These are phyloP conservation scores for Zygosaccharomyces lentus DNA, from an alignment of 805 yeast species.

Conservation along the genomic window DNA sequence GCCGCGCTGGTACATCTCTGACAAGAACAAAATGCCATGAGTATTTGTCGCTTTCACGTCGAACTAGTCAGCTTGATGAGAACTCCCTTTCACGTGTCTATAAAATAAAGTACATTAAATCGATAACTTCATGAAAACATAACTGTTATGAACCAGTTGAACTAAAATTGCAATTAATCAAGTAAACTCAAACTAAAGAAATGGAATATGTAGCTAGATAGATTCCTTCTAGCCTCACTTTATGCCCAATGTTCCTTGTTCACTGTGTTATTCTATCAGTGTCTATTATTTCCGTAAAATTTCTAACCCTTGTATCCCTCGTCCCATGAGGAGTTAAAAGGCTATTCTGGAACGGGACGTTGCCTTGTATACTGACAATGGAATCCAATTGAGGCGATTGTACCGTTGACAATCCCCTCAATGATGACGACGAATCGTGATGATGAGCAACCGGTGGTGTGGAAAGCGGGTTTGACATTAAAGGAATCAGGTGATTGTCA, in stretches of 20 bases:
- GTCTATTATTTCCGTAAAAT: constrained; percentile 28
- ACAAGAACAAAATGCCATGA: constrained; percentile 13
- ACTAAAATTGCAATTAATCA: background rate
- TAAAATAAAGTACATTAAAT: background rate
- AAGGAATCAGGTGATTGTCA: constrained; percentile 4
- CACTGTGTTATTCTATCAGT: constrained; percentile 34
- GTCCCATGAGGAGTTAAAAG: constrained; percentile 33
- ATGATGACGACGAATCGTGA: constrained; percentile 11
- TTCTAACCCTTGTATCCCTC: constrained; percentile 23
- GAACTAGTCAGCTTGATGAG: background rate
- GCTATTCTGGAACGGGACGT: constrained; percentile 24
- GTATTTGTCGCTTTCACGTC: background rate
- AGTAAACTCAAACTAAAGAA: background rate
- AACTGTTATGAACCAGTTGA: constrained; percentile 1
- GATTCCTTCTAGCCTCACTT: background rate
- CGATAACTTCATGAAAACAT: constrained; percentile 4
- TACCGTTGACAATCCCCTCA: constrained; percentile 16
- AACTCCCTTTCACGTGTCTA: constrained; percentile 1
- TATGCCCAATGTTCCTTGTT: background rate
- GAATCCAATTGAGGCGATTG: constrained; percentile 28
- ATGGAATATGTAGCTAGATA: constrained; percentile 2
- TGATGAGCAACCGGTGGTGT: constrained; percentile 32
- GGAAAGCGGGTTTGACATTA: constrained; percentile 13
- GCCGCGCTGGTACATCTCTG: constrained; percentile 43
- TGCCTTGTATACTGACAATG: constrained; percentile 33